phyloP scores from a whole-genome alignment of 495 filamentous ascomycete genomes.

The Neurospora sp. region DNA sequence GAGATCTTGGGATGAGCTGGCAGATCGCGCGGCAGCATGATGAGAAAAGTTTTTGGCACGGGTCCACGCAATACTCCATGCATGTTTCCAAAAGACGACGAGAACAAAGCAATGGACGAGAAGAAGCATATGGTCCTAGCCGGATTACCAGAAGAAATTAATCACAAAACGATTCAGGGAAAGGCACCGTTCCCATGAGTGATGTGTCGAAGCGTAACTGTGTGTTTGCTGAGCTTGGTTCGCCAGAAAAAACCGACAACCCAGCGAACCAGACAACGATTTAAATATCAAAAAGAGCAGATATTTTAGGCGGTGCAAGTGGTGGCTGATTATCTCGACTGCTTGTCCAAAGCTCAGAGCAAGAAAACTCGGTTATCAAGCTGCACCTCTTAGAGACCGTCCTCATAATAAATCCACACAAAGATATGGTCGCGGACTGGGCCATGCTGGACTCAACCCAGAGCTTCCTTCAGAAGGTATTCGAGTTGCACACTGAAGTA shows the following conservation, averaged over 20 bases:
- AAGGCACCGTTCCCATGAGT: neutral
- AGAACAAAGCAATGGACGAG: neutral
- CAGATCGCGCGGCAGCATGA: neutral
- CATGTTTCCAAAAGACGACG: neutral
- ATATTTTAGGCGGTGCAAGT: neutral
- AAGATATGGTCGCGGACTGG: neutral
- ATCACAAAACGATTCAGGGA: neutral
- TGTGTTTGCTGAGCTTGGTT: neutral
- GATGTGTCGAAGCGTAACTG: neutral
- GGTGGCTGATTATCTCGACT: neutral
- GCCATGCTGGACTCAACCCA: neutral
- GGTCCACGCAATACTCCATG: neutral
- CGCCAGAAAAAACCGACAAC: neutral
- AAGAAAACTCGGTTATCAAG: neutral
- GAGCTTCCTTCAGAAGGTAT: neutral
- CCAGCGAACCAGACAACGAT: neutral
- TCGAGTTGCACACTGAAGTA: neutral
- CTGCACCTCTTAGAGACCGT: neutral
- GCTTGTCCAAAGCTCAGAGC: neutral
- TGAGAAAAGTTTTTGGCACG: neutral
- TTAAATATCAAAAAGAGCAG: neutral
- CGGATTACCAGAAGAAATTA: neutral
- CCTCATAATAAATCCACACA: neutral
- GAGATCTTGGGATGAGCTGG: neutral
- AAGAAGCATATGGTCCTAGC: neutral